Evolutionary conservation across 2,329 filamentous ascomycete genomes (phyloP), one percentile per base, ranked within the genome.

Genomic region (Fusarium lyarnte): DNA sequence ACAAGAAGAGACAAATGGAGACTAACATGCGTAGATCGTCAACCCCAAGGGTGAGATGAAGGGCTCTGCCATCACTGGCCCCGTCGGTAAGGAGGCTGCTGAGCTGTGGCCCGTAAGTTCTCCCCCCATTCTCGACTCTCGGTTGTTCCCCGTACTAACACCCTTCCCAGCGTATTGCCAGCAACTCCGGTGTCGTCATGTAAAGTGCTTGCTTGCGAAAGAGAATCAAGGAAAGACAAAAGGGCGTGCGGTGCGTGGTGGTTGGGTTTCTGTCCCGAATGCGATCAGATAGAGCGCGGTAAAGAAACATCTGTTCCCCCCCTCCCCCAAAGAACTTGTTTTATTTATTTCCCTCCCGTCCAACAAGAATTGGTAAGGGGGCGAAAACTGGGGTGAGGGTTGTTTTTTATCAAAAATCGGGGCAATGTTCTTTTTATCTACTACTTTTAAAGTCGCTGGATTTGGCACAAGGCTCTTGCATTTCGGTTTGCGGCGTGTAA

Each of bases 41-140:
- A 99, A 99, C 91, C 94, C 95, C 87, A 99, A 99, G 93, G 96
- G 96, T 88, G 96, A 99, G 90, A 99, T 99, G 96, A 99, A 99
- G 93, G 96, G 96, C 84, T 98, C 94, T 77, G 96, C 96, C 85
- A 99, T 99, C 85, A 99, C 96, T 81, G 96, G 96, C 80, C 96
- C 96, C 81, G 95, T 99, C 84, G 96, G 95, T 86, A 99, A 99
- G 93, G 96, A 99, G 89, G 96, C 96, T 85, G 96, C 96, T 85
- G 96, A 99, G 89, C 91, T 99, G 82, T 99, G 96, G 96, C 96
- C 96, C 85, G 94, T 95, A 90, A 87, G 93, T 90, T 73, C 6
- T 27, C 31, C 27, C 23, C 21, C n/a, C 6, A 7, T 4, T 23
- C 6, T 38, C 27, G 12, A 39, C 21, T 12, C 31, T 17, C 21